These are phyloP conservation scores for Phyllosticta citriasiana DNA, from an alignment of 2,329 filamentous ascomycete genomes.

Conservation along the genomic window DNA sequence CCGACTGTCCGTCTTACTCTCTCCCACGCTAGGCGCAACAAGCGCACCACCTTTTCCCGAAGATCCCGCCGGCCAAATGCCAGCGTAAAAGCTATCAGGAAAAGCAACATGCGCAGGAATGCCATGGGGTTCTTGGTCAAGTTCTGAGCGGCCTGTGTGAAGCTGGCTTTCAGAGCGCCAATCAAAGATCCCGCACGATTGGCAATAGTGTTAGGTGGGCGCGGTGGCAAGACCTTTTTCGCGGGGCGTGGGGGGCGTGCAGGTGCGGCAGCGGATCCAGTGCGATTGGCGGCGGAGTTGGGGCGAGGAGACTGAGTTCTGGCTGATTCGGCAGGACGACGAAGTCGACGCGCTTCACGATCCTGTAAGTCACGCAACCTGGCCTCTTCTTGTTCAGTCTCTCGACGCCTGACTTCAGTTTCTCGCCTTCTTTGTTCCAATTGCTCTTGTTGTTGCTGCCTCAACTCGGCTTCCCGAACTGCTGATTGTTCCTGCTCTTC, in stretches of 20 bases:
- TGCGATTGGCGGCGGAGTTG: slow-evolving; percentile 15
- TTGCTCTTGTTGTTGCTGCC: slow-evolving; percentile 51
- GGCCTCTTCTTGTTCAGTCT: slow-evolving; percentile 35
- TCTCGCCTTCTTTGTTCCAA: slow-evolving; percentile 40
- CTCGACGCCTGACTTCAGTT: slow-evolving; percentile 22
- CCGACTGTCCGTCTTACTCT: slow-evolving; percentile 78
- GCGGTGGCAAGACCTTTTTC: slow-evolving; percentile 21
- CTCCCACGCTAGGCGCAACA: slow-evolving; percentile 62
- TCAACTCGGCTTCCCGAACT: slow-evolving; percentile 49
- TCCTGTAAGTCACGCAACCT: slow-evolving; percentile 29
- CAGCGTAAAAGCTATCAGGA: slow-evolving; percentile 67
- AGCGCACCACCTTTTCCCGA: slow-evolving; percentile 60
- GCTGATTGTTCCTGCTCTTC: slow-evolving; percentile 74
- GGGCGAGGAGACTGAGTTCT: slow-evolving; percentile 20
- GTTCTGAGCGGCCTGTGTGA: slow-evolving; percentile 41
- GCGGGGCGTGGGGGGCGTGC: slow-evolving; percentile 17
- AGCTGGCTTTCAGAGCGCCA: slow-evolving; percentile 36
- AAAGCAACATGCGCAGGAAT: slow-evolving; percentile 57
- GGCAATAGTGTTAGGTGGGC: slow-evolving; percentile 23
- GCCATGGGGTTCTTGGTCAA: slow-evolving; percentile 46
- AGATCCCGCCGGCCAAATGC: slow-evolving; percentile 67
- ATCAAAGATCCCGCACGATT: slow-evolving; percentile 3
- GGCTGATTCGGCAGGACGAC: slow-evolving; percentile 17
- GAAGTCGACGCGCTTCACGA: slow-evolving; percentile 18
- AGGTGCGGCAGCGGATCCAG: slow-evolving; percentile 13